A percentile compares a stretch with the other conserved stretches of the same genome.
phyloP scores from a whole-genome alignment of 2,329 filamentous ascomycete genomes.

The Colletotrichum destructivum region DNA sequence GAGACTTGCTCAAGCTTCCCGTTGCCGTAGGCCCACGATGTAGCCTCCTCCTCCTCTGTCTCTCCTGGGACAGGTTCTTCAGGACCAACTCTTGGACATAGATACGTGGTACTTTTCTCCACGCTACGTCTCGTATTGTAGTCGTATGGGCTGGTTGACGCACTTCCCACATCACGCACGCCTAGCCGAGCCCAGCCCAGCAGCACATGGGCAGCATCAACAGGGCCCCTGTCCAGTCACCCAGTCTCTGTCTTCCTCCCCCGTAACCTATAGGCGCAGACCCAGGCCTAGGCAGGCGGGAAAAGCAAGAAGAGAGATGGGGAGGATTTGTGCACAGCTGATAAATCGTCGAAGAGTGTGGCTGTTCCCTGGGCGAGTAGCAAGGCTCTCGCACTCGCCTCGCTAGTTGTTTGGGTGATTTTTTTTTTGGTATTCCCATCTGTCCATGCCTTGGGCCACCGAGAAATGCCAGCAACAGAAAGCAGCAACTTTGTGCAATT shows the following conservation, averaged over 20 bases:
- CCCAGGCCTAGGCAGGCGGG: constrained; percentile 12
- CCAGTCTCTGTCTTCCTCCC: constrained; percentile 30
- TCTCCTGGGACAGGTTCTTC: neutral
- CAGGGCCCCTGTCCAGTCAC: constrained; percentile 22
- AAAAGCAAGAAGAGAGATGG: constrained; percentile 20
- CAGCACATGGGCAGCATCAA: constrained; percentile 23
- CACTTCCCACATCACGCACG: constrained; percentile 33
- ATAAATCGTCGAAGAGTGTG: constrained; percentile 36
- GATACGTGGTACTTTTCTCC: constrained; percentile 1
- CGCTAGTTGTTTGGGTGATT: constrained; percentile 30
- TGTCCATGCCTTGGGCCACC: constrained; percentile 26
- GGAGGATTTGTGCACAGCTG: constrained; percentile 38
- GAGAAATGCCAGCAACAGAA: constrained; percentile 22
- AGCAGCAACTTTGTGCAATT: constrained; percentile 36
- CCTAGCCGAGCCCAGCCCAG: constrained; percentile 17
- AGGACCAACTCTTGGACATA: constrained; percentile 3
- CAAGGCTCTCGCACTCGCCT: constrained; percentile 24
- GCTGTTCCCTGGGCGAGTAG: constrained; percentile 21
- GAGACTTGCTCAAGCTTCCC: neutral
- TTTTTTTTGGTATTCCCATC: constrained; percentile 26
- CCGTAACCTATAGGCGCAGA: constrained; percentile 25
- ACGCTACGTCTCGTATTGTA: neutral
- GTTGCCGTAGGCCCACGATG: constrained; percentile 5
- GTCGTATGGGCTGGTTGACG: constrained; percentile 13
- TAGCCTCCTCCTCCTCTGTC: neutral